Evolutionary conservation across 306 rosid species (phyloP), one percentile per base, ranked within the genome.

Genomic region (Quercus aquifolioides): DNA sequence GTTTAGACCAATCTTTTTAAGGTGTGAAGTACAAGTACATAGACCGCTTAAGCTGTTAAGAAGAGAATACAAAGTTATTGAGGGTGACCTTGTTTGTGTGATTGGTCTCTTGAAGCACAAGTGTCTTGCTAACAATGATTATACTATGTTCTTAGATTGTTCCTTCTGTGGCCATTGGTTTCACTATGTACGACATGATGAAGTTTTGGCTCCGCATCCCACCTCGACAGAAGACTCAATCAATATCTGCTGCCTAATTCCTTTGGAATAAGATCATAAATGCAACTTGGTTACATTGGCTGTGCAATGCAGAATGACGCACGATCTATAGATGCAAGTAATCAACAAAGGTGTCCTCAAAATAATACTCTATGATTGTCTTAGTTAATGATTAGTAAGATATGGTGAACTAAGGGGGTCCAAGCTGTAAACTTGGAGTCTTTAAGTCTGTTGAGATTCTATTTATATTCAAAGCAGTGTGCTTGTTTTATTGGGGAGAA

Each of bases 121-220:
- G 5, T 6, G 31, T 70, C 33, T 7, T 70, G 74, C 55, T 70
- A 43, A 70, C 74, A 70, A 4, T 20, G 33, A 12, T 70, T 70
- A n/a, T 41, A 49, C 2, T 19, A 13, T 85, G 75, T 58, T 74
- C 63, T 11, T 92, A 95, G 99, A 93, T 95, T 81, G 99, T 95
- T 84, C 99, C 99, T 25, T 90, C 98, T 26, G 98, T 94, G 54
- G 99, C 99, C 46, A 88, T 95, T 56, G 91, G 99, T 74, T 95
- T 95, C 89, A 86, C 97, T 3, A 87, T 93, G 33, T 95, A 95
- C 28, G 99, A 95, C 86, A 79, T 80, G 76, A 83, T 87, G 94
- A 95, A 95, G 90, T 71, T 71, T 68, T 91, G 97, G 97, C 98
- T 95, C 72, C 91, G 80, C 73, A 25, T 92, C 69, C 89, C 91